Percentiles rank a stretch among this genome's conserved stretches.
These are phyloP conservation scores for Pulveroboletus sp. DNA, from an alignment of 768 basidiomycete species.

Conservation along the genomic window DNA sequence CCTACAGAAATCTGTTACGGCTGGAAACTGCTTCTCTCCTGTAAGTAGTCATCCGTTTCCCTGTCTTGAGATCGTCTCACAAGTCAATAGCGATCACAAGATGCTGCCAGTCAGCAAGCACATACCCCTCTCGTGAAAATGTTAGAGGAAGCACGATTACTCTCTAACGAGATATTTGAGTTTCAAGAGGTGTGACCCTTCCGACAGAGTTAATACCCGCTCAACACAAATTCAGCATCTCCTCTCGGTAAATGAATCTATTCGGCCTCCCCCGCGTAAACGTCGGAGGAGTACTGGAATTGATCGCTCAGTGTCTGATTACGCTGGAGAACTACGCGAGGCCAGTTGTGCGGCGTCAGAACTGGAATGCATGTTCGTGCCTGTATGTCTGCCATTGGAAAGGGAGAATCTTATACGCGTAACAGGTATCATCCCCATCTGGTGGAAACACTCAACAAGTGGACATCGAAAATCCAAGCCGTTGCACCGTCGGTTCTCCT, in stretches of 20 bases:
- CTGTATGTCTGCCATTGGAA: not conserved
- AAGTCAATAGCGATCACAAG: conserved; percentile 29
- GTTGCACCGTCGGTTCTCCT: conserved; percentile 76
- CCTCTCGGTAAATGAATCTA: conserved; percentile 43
- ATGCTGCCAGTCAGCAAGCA: conserved; percentile 33
- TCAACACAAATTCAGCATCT: conserved; percentile 36
- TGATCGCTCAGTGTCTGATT: conserved; percentile 5
- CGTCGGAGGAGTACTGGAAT: conserved; percentile 40
- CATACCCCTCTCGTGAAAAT: conserved; percentile 46
- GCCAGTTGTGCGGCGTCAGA: conserved; percentile 38
- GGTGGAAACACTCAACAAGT: conserved; percentile 79
- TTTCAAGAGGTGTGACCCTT: conserved; percentile 56
- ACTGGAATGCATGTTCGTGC: conserved; percentile 52
- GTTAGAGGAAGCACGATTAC: conserved; percentile 52
- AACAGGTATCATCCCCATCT: conserved; percentile 62
- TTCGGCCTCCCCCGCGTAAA: conserved; percentile 52
- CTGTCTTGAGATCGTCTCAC: conserved; percentile 11
- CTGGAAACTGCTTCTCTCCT: conserved; percentile 61
- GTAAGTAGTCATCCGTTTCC: conserved; percentile 37
- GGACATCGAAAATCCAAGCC: conserved; percentile 94
- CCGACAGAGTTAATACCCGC: conserved; percentile 4
- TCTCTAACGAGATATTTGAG: conserved; percentile 64
- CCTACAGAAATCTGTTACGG: conserved; percentile 71
- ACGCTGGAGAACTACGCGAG: conserved; percentile 34
- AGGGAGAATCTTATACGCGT: conserved; percentile 2